These are phyloP conservation scores for Isabelozyma pseudorhagii DNA, from an alignment of 805 yeast genomes.

Conservation along the genomic window DNA sequence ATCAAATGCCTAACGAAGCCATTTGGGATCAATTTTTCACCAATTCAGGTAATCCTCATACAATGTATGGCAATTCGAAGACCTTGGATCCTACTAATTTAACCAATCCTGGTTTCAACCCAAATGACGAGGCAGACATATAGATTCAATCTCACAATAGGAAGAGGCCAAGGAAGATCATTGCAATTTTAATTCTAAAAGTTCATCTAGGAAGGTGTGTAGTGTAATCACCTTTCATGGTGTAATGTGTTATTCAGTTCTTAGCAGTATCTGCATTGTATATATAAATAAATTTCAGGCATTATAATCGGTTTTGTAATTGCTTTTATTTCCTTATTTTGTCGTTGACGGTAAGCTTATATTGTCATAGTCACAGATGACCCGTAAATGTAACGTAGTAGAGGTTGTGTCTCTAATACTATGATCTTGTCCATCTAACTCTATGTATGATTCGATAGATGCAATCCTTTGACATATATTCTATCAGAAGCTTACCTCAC, in stretches of 20 bases:
- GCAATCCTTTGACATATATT: neutral
- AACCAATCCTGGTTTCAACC: neutral
- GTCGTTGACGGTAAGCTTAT: too few relatives aligned
- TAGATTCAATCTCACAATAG: neutral
- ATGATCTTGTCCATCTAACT: too few relatives aligned
- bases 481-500: neutral
- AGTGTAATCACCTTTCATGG: too few relatives aligned
- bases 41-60: neutral
- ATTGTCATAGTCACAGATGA: too few relatives aligned
- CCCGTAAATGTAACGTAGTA: too few relatives aligned
- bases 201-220: too few relatives aligned
- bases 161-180: too few relatives aligned
- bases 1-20: constrained; percentile 60
- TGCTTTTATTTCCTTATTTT: too few relatives aligned
- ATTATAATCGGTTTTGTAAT: too few relatives aligned
- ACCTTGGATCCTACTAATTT: neutral
- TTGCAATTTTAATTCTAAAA: too few relatives aligned
- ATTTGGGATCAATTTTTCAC: constrained; percentile 69
- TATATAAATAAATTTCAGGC: neutral
- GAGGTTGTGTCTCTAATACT: too few relatives aligned
- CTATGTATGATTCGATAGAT: too few relatives aligned
- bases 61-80: neutral
- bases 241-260: neutral
- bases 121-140: neutral
- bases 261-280: neutral